phyloP scores from a whole-genome alignment of 2,329 filamentous ascomycete species.

The Fusarium nodosum region DNA sequence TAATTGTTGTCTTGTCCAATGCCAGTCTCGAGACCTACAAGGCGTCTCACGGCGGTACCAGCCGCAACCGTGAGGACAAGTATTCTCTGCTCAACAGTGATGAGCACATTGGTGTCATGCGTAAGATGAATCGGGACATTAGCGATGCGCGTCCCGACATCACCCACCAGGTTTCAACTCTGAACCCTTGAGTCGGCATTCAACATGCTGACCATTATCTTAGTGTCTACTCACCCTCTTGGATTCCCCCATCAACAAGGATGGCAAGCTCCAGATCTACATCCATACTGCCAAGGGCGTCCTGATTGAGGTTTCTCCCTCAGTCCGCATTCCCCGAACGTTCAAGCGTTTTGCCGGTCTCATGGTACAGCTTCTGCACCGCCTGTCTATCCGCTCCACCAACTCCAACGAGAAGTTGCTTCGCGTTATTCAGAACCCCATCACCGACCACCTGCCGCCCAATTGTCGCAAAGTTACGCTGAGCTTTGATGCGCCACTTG shows the following conservation, averaged over 20 bases:
- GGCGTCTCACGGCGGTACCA: conserved; percentile 79
- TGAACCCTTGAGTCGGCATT: conserved; percentile 55
- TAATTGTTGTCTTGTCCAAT: conserved; percentile 97
- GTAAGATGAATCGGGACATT: conserved; percentile 99
- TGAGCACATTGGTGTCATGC: conserved; percentile 98
- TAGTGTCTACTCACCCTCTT: conserved; percentile 97
- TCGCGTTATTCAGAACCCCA: conserved; percentile 97
- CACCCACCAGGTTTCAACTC: conserved; percentile 85
- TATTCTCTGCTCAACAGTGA: conserved; percentile 98
- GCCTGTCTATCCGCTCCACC: conserved; percentile 94
- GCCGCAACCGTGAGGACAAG: conserved; percentile 85
- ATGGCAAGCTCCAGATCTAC: conserved; percentile 96
- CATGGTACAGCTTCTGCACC: conserved; percentile 98
- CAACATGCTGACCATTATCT: conserved; percentile 60
- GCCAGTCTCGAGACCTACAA: conserved; percentile 98
- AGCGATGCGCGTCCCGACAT: conserved; percentile 98
- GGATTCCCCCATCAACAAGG: conserved; percentile 98
- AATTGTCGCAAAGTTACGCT: conserved; percentile 98
- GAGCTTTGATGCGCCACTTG: conserved; percentile 90
- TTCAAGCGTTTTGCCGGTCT: conserved; percentile 99
- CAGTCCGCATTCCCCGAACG: conserved; percentile 95
- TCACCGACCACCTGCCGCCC: conserved; percentile 94
- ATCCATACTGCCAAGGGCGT: conserved; percentile 98
- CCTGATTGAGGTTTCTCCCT: conserved; percentile 97
- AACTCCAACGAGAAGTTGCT: conserved; percentile 98